Evolutionary conservation across 306 rosid genomes (phyloP).

Genomic region (apple (Malus domestica)): DNA sequence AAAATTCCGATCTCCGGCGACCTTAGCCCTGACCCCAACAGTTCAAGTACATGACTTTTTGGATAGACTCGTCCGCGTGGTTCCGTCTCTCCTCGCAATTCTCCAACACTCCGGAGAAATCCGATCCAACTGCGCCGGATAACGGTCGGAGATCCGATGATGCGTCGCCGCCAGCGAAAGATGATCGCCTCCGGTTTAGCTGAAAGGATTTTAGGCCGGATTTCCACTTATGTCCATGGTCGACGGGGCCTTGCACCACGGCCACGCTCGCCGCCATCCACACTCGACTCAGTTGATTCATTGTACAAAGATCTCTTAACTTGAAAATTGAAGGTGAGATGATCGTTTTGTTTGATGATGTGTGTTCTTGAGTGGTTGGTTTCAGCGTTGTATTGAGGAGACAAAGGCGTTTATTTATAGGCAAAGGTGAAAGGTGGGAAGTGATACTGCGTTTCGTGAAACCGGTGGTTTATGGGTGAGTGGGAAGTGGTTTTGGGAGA

Average conservation of each 20-base stretch:
- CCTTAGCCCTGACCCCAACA: slow-evolving; percentile 91
- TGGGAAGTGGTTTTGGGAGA: slow-evolving; percentile 6
- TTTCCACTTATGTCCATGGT: slow-evolving; percentile 48
- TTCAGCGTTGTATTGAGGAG: rapidly evolving
- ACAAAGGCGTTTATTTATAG: not conserved
- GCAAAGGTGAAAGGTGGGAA: not conserved
- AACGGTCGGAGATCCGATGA: slow-evolving; percentile 31
- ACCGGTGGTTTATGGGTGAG: not conserved
- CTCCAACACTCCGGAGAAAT: slow-evolving; percentile 16
- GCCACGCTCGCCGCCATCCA: slow-evolving; percentile 81
- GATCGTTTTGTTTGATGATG: not conserved
- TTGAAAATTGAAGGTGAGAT: not conserved
- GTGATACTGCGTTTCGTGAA: not conserved
- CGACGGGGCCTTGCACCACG: slow-evolving; percentile 58
- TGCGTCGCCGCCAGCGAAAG: slow-evolving; percentile 21
- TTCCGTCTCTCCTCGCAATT: slow-evolving; percentile 28
- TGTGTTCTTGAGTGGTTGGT: not conserved
- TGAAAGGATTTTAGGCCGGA: slow-evolving; percentile 51
- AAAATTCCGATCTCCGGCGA: slow-evolving; percentile 1
- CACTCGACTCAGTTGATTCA: slow-evolving; percentile 54
- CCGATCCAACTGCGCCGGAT: slow-evolving; percentile 37
- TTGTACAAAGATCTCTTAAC: not conserved
- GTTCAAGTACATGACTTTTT: slow-evolving; percentile 78
- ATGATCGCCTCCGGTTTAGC: slow-evolving; percentile 30
- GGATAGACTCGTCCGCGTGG: slow-evolving; percentile 68